phyloP scores from a whole-genome alignment of 345 rosid species.

The Bretschneidera sinensis region DNA sequence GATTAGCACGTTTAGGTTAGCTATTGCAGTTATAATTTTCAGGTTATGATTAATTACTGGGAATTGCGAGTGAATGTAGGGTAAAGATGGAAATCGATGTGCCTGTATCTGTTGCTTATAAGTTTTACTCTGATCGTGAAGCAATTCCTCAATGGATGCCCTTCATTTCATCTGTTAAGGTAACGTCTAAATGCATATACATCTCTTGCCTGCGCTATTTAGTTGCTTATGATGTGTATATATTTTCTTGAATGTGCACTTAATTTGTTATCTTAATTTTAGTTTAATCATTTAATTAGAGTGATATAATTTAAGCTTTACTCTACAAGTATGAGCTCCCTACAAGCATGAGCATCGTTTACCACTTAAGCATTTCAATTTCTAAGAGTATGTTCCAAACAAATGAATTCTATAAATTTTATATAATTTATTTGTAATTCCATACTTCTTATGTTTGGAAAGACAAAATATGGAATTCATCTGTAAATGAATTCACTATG shows the following conservation, averaged over 20 bases:
- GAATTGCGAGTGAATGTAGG: constrained; percentile 34
- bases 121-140: constrained; percentile 69
- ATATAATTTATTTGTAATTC: no score
- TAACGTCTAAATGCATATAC: background rate
- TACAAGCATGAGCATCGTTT: background rate
- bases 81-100: constrained; percentile 75
- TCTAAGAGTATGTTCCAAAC: no score
- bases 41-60: background rate
- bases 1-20: background rate
- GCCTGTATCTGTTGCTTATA: constrained; percentile 67
- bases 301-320: background rate
- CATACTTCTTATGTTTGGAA: no score
- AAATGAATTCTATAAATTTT: no score
- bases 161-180: constrained; percentile 88
- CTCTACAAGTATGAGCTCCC: background rate
- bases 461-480: no score
- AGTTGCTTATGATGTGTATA: background rate
- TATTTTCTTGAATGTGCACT: background rate
- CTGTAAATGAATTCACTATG: no score
- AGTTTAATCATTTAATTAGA: no score
- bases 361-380: no score
- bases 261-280: background rate
- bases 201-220: background rate
- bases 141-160: constrained; percentile 92
- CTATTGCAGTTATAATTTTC: background rate